Percentiles rank a stretch among this genome's conserved stretches.
Conservation (phyloP, 2,329 filamentous ascomycete species). For the Zarea fungicola region DNA sequence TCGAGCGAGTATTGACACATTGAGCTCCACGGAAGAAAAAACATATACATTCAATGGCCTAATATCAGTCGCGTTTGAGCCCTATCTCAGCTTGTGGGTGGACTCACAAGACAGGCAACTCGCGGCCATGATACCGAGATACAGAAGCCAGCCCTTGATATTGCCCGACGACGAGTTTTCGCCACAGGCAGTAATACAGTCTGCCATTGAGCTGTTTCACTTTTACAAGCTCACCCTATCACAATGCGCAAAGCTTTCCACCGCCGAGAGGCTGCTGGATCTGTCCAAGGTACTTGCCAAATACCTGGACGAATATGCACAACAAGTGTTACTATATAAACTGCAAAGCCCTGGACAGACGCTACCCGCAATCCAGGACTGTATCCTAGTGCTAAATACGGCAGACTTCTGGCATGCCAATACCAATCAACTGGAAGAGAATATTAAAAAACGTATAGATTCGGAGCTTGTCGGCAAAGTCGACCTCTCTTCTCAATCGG, state of each 20-base stretch:
- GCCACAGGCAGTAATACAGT: constrained; percentile 80
- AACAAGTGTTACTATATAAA: constrained; percentile 79
- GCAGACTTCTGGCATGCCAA: constrained; percentile 97
- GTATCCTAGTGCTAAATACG: constrained; percentile 85
- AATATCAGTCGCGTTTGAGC: constrained; percentile 95
- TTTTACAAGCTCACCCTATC: constrained; percentile 91
- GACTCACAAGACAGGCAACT: constrained; percentile 91
- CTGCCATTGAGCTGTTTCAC: constrained; percentile 94
- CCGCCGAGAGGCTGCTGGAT: constrained; percentile 79
- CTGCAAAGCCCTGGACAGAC: constrained; percentile 51
- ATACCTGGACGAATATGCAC: constrained; percentile 91
- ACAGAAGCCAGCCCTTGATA: constrained; percentile 75
- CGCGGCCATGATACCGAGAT: constrained; percentile 77
- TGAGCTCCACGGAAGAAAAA: constrained; percentile 70
- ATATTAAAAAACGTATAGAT: constrained; percentile 87
- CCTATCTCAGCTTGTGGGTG: constrained; percentile 94
- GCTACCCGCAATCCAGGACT: constrained; percentile 61
- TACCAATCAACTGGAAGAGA: constrained; percentile 88
- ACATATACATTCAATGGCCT: constrained; percentile 77
- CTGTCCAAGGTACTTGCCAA: constrained; percentile 81
- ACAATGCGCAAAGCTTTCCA: constrained; percentile 94
- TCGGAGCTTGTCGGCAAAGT: constrained; percentile 68
- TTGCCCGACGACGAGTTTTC: constrained; percentile 89
- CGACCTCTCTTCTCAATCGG: constrained; percentile 87
- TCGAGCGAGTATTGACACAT: constrained; percentile 82